A percentile compares a stretch with the other conserved stretches of the same genome.
These are phyloP conservation scores for Aurinia saxatilis DNA, from an alignment of 345 rosid genomes.

Conservation along the genomic window DNA sequence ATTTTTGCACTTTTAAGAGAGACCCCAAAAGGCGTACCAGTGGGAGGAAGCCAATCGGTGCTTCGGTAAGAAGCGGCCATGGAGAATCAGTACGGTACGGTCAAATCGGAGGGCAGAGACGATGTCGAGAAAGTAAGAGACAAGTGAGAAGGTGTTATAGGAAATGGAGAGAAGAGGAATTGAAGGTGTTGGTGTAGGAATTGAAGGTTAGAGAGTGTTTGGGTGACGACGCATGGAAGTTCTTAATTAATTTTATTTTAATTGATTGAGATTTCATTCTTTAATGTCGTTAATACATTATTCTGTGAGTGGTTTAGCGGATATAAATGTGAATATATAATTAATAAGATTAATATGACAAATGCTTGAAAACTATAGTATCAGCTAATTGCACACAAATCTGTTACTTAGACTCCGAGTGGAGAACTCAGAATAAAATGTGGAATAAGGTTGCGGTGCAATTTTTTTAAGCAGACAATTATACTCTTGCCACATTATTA, in stretches of 20 bases:
- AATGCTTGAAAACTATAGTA: too few relatives aligned
- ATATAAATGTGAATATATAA: too few relatives aligned
- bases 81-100: background rate
- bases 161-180: background rate
- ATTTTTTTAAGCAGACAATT: too few relatives aligned
- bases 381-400: too few relatives aligned
- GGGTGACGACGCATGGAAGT: slow-evolving; percentile 10
- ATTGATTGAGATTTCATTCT: background rate
- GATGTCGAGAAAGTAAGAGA: background rate
- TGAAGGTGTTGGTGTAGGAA: background rate
- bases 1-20: background rate
- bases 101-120: background rate
- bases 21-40: slow-evolving; percentile 2
- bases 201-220: slow-evolving; percentile 11
- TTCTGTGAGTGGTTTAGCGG: too few relatives aligned
- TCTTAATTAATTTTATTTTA: background rate
- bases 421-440: too few relatives aligned
- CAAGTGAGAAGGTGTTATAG: slow-evolving; percentile 1
- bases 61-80: slow-evolving; percentile 23
- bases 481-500: too few relatives aligned
- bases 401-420: too few relatives aligned
- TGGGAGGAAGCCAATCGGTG: slow-evolving; percentile 9
- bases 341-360: too few relatives aligned
- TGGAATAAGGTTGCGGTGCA: too few relatives aligned
- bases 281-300: background rate